These are phyloP conservation scores for Aegilops sharonensis DNA, from an alignment of 176 grass and related monocot genomes.

Conservation along the genomic window DNA sequence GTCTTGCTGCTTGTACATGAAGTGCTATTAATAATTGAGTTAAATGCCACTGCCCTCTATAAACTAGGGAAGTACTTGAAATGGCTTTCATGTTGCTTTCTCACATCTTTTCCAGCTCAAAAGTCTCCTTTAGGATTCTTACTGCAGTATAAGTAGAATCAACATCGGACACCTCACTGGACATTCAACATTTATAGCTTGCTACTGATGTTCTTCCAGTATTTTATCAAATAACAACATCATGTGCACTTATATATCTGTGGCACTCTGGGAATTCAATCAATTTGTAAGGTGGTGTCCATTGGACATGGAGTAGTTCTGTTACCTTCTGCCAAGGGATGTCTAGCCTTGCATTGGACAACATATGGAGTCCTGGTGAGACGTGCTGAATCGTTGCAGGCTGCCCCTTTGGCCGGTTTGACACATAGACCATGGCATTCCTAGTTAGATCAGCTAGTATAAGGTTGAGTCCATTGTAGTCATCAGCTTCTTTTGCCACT, in stretches of 20 bases:
- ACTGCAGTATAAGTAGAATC: not conserved
- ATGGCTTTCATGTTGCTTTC: slow-evolving; percentile 34
- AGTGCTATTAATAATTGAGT: slow-evolving; percentile 38
- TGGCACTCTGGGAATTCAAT: not conserved
- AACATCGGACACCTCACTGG: not conserved
- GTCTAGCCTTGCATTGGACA: slow-evolving; percentile 82
- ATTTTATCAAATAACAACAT: not conserved
- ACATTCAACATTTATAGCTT: not conserved
- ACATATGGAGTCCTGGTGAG: slow-evolving; percentile 72
- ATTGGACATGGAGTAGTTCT: slow-evolving; percentile 10
- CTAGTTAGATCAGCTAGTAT: slow-evolving; percentile 68
- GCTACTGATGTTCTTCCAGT: not conserved
- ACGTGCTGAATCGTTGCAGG: slow-evolving; percentile 60
- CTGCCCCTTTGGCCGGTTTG: slow-evolving; percentile 70
- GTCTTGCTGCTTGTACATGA: slow-evolving; percentile 25
- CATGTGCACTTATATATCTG: not conserved
- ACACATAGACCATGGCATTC: slow-evolving; percentile 76
- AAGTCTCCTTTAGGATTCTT: not conserved
- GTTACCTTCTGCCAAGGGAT: slow-evolving; percentile 89
- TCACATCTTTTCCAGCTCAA: slow-evolving; percentile 13
- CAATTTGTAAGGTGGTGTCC: not conserved
- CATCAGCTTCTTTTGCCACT: slow-evolving; percentile 66
- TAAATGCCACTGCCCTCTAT: slow-evolving; percentile 19
- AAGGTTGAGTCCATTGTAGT: slow-evolving; percentile 91
- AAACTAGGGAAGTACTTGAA: slow-evolving; percentile 9